A percentile compares a stretch with the other conserved stretches of the same genome.
Conservation (phyloP, 2,329 filamentous ascomycete genomes). For the Emmonsiellopsis sp. region DNA sequence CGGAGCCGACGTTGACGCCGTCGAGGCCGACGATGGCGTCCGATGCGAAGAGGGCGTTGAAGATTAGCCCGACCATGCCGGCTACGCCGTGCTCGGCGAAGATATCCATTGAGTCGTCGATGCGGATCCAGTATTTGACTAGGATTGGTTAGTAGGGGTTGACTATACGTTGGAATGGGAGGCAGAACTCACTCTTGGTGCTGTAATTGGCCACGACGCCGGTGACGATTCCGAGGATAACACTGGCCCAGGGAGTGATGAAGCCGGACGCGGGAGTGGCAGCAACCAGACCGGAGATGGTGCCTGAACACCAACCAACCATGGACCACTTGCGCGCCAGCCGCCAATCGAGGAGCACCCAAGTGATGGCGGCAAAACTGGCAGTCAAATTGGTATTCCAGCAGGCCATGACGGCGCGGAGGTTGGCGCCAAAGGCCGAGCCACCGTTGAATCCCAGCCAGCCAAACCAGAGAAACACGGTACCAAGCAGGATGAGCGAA, state of each 20-base stretch:
- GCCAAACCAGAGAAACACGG: conserved; percentile 93
- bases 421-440: conserved; percentile 85
- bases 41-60: conserved; percentile 69
- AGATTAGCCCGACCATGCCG: conserved; percentile 69
- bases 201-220: conserved; percentile 71
- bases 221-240: conserved; percentile 52
- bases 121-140: conserved; percentile 65
- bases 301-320: conserved; percentile 86
- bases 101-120: conserved; percentile 83
- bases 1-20: conserved; percentile 45
- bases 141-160: conserved; percentile 7
- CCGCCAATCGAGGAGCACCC: conserved; percentile 92
- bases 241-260: conserved; percentile 58
- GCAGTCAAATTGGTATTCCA: conserved; percentile 96
- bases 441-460: conserved; percentile 99
- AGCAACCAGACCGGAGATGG: conserved; percentile 77
- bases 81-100: conserved; percentile 85
- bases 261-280: conserved; percentile 79
- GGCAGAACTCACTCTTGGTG: conserved; percentile 63
- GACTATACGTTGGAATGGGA: conserved; percentile 13
- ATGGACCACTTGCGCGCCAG: conserved; percentile 92
- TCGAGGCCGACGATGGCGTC: conserved; percentile 67
- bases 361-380: conserved; percentile 84
- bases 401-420: conserved; percentile 90
- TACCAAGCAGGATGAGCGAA: conserved; percentile 90